Percentiles rank a stretch among this genome's conserved stretches.
Evolutionary conservation across 345 rosid genomes (phyloP).

Genomic region (Limnanthes douglasii): DNA sequence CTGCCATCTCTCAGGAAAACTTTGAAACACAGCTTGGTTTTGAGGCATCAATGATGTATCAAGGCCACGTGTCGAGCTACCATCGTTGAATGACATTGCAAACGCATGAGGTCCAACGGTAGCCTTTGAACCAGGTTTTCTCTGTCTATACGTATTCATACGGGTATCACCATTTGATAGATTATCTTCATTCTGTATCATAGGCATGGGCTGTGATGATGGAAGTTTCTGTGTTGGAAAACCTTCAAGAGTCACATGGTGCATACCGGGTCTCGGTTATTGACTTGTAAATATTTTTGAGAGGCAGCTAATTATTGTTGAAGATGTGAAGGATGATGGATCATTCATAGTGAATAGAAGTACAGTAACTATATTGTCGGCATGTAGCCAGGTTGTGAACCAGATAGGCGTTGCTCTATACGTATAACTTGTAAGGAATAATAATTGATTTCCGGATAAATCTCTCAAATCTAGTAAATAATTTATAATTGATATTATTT

Average conservation of each 20-base stretch:
- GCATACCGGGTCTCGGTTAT: constrained; percentile 36
- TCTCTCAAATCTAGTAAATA: too few relatives aligned
- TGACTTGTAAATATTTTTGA: constrained; percentile 73
- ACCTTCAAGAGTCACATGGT: constrained; percentile 39
- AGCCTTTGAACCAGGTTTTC: constrained; percentile 37
- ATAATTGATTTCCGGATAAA: too few relatives aligned
- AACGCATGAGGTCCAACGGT: constrained; percentile 68
- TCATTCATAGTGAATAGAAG: constrained; percentile 84
- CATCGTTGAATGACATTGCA: constrained; percentile 73
- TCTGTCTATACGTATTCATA: constrained; percentile 44
- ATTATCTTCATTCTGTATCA: constrained; percentile 66
- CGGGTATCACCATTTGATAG: constrained; percentile 75
- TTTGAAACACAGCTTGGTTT: constrained; percentile 68
- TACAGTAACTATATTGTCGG: constrained; percentile 58
- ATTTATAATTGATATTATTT: too few relatives aligned
- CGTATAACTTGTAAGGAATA: too few relatives aligned
- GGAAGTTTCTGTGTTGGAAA: constrained; percentile 47
- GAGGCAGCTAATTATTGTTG: constrained; percentile 62
- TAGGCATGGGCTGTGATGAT: constrained; percentile 34
- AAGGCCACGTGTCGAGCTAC: constrained; percentile 27
- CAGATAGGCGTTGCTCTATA: constrained; percentile 69
- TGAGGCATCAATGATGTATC: constrained; percentile 64
- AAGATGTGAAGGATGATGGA: constrained; percentile 63
- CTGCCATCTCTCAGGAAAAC: constrained; percentile 64
- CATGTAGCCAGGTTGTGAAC: constrained; percentile 52